Base-by-base conservation (phyloP, 2,329 filamentous ascomycete genomes). In the Geosmithia flava region DNA sequence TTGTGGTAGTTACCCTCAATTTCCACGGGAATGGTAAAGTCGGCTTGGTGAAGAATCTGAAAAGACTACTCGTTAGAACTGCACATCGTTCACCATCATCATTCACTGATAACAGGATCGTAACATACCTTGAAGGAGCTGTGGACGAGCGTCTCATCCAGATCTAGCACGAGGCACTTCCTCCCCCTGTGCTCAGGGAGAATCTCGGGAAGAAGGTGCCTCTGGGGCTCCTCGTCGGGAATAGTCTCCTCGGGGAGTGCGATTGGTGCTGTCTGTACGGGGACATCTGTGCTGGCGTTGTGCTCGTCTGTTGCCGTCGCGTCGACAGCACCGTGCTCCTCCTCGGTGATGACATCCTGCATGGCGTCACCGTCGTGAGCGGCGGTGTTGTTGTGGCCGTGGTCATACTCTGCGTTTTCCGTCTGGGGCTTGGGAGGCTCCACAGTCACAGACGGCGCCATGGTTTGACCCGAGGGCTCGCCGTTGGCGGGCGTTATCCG, bases 1-100 rank as follows among this genome's bases (percentile, higher is more conserved):
- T 98, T 98, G 69, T 98, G 93, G 62, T 94, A 97, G 65, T 95
- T 94, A 49, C 93, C 93, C 70, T 98, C 93, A 54, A 98, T 98
- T 61, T 98, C 93, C 29, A 98, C 93, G 0, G 93, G 93, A 62
- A 98, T 97, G 6, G 93, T 98, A 62, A 98, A 97, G 67, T 98
- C 93, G 50, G 93, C 93, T 72, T 97, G 91, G 60, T 97, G 90
- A 44, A 98, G 76, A 56, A 97, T 93, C 90, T 97, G 33, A 11
- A 60, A 3, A 41, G 11, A 42, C 29, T 43, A 8, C 15, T 48
- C 42, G 20, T 52, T 50, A 57, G 53, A 50, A 20, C 13, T 16
- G 30, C 19, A 19, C 43, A 45, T 52, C 4, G 4, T 27, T 27
- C 23, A 27, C 23, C 23, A 16, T 7, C 33, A 16, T 37, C 6